A percentile compares a stretch with the other conserved stretches of the same genome.
These are phyloP conservation scores for Phytophthora citricola DNA, from an alignment of 352 stramenopile genomes.

Conservation along the genomic window DNA sequence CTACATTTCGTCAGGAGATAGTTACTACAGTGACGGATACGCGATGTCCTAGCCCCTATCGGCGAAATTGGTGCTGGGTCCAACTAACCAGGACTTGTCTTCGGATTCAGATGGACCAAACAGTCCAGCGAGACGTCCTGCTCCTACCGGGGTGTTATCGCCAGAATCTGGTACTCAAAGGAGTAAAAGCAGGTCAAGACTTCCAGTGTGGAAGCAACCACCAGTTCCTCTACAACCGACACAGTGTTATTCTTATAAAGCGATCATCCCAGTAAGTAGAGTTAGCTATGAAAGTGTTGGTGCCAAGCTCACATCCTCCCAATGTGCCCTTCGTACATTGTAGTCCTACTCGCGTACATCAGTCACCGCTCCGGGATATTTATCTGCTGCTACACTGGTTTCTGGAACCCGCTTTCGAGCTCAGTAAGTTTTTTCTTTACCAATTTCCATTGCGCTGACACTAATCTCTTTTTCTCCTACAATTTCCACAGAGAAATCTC, in stretches of 20 bases:
- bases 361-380: constrained; percentile 11
- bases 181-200: constrained; percentile 31
- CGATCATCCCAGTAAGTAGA: constrained; percentile 46
- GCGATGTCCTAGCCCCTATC: constrained; percentile 8
- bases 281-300: neutral
- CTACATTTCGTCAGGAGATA: constrained; percentile 1
- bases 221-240: constrained; percentile 62
- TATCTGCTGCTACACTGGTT: constrained; percentile 9
- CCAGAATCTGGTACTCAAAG: neutral
- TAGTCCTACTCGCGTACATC: constrained; percentile 12
- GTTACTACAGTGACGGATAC: neutral
- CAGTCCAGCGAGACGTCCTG: neutral
- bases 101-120: constrained; percentile 14
- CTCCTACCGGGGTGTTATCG: neutral
- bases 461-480: constrained; percentile 3
- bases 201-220: constrained; percentile 62
- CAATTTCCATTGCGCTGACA: neutral
- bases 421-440: constrained; percentile 24
- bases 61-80: neutral
- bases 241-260: constrained; percentile 62
- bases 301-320: neutral
- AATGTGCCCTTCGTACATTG: neutral
- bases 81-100: constrained; percentile 20
- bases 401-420: constrained; percentile 24
- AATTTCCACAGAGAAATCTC: constrained; percentile 15